Percentiles rank a stretch among this genome's conserved stretches.
Evolutionary conservation across 257 asterid genomes (phyloP).

Genomic region (Fraxinus excelsior): DNA sequence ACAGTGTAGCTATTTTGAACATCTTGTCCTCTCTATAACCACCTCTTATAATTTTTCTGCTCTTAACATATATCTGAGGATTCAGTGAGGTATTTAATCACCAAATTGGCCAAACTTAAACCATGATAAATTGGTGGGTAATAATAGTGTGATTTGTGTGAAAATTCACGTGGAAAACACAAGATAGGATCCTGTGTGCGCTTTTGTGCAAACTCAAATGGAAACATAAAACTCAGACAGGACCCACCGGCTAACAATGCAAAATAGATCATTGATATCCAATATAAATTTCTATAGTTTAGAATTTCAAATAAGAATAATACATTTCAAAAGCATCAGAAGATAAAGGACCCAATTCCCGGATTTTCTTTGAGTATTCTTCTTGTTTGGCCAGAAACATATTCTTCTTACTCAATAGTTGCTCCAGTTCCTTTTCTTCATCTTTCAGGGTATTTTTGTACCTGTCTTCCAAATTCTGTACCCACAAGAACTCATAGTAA

Average conservation of each 20-base stretch:
- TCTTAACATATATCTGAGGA: neutral
- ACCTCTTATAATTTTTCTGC: neutral
- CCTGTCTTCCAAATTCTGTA: constrained; percentile 73
- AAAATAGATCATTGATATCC: constrained; percentile 25
- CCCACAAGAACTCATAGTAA: constrained; percentile 23
- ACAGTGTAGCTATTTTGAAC: neutral
- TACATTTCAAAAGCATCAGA: constrained; percentile 98
- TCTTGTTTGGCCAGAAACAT: constrained; percentile 83
- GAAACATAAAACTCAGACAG: constrained; percentile 14
- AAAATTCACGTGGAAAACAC: constrained; percentile 7
- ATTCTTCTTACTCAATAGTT: constrained; percentile 73
- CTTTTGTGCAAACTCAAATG: neutral
- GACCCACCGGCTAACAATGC: constrained; percentile 6
- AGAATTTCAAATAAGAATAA: constrained; percentile 31
- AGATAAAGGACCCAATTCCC: constrained; percentile 96
- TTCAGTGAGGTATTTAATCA: neutral
- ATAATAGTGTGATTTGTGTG: neutral
- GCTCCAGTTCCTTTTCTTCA: constrained; percentile 91
- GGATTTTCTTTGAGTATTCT: constrained; percentile 87
- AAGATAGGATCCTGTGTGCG: neutral
- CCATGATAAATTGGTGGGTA: neutral
- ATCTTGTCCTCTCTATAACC: neutral
- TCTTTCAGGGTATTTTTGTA: constrained; percentile 84
- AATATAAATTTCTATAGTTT: constrained; percentile 5
- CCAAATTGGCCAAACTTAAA: constrained; percentile 4